phyloP scores from a whole-genome alignment of 2,329 filamentous ascomycete species.

The Pseudogymnoascus sp. region DNA sequence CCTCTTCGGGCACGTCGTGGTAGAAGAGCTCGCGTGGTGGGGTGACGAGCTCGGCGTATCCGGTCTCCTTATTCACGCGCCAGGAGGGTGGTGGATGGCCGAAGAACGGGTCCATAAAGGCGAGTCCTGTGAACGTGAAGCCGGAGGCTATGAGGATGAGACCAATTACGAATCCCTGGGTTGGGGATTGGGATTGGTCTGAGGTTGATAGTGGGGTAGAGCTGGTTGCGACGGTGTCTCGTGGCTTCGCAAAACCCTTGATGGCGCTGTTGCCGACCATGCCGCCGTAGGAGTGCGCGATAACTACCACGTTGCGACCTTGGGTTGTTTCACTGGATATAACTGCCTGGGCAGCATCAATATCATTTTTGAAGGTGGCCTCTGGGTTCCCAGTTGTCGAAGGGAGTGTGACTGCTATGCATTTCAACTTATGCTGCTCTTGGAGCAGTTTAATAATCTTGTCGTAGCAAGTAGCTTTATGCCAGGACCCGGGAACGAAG shows the following conservation, averaged over 20 bases:
- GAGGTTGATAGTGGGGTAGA: slow-evolving; percentile 8
- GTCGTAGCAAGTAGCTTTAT: slow-evolving; percentile 31
- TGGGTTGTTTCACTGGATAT: slow-evolving; percentile 28
- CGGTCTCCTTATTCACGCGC: slow-evolving; percentile 29
- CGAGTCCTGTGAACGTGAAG: slow-evolving; percentile 29
- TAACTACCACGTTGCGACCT: slow-evolving; percentile 35
- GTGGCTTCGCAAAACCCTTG: slow-evolving; percentile 30
- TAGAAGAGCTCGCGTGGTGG: slow-evolving; percentile 34
- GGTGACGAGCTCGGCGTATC: slow-evolving; percentile 31
- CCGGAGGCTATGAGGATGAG: slow-evolving; percentile 34
- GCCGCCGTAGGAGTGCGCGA: slow-evolving; percentile 40
- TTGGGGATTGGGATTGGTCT: not conserved
- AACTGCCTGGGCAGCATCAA: slow-evolving; percentile 29
- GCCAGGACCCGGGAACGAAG: slow-evolving; percentile 35
- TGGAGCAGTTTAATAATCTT: slow-evolving; percentile 30
- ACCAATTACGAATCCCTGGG: slow-evolving; percentile 31
- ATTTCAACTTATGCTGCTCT: slow-evolving; percentile 26
- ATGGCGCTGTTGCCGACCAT: slow-evolving; percentile 32
- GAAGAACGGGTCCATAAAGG: slow-evolving; percentile 33
- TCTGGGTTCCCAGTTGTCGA: slow-evolving; percentile 28
- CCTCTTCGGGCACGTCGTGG: slow-evolving; percentile 34
- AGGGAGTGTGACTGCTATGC: slow-evolving; percentile 29
- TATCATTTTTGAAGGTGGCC: slow-evolving; percentile 33
- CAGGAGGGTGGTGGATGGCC: slow-evolving; percentile 28
- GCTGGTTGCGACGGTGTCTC: slow-evolving; percentile 15